Evolutionary conservation across 768 basidiomycete genomes (phyloP), one percentile per base, ranked within the genome.

Genomic region (Amanita phalloides): DNA sequence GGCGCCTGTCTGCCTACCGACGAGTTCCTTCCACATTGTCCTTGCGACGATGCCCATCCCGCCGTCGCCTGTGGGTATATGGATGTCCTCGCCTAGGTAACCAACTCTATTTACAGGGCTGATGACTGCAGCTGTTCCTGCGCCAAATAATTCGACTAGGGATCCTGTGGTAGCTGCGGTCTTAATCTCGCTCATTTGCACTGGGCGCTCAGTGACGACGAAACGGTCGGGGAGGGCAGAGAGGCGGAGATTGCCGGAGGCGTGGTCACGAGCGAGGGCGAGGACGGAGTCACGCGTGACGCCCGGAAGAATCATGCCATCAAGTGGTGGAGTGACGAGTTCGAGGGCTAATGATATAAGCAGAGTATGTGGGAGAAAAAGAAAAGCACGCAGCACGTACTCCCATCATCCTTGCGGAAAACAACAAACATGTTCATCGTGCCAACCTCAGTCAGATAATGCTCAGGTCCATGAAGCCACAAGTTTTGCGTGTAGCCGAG

Each of bases 341-440:
- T 97, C 91, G 53, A 80, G 64, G n/a, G 71, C 84, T 88, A 45
- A 66, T 25, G 26, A 11, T 30, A 39, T 35, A 4, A 26, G 26
- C 14, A 30, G 8, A 17, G n/a, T 21, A n/a, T 6, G 30, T 9
- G 30, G 36, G 23, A 17, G 33, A 44, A 17, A 21, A 49, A 17
- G 33, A 44, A 17, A 21, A 49, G 13, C 25, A 13, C 23, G 35
- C 20, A 36, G 6, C 8, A 54, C 64, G 20, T 55, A 82, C 84
- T 70, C 45, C 86, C 87, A 59, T 86, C 78, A 17, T 78, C 74
- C 20, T 73, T 76, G 63, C 77, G 79, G 67, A 93, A 81, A 3
- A 84, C 88, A 41, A 85, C 80, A 55, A 94, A 94, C 64, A 92
- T 67, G 66, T 95, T 95, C 92, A 94, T 94, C 1, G 90, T 91